Evolutionary conservation across 2,329 filamentous ascomycete species (phyloP), one percentile per base, ranked within the genome.

Genomic region (Alternaria brassicicola): DNA sequence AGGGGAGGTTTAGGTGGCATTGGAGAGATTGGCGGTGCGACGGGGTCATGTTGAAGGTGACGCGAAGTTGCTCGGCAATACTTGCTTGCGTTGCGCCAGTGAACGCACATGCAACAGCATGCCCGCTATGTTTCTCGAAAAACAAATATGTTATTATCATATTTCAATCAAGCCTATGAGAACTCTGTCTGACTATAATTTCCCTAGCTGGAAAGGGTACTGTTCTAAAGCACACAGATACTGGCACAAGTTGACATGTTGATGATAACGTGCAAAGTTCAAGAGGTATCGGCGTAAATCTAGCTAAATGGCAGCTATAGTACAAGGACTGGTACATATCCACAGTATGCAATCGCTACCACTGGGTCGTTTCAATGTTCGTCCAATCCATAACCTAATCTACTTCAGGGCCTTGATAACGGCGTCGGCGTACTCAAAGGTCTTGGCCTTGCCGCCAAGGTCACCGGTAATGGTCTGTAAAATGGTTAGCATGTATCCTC

Each of bases 381-480:
- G 55, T 71, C 60, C 65, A 55, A 68, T 65, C 61, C 63, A 62
- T 61, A 60, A 61, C 58, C 56, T 68, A 62, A 64, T 74, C 67
- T 76, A 76, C 60, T 77, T 75, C 61, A 88, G 78, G 63, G 83
- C 83, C 75, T 83, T 83, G 80, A 98, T 97, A 78, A 99, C 97
- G 69, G 95, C 94, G 61, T 85, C 86, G 58, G 95, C 92, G 80
- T 96, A 99, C 84, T 99, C 92, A 82, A 89, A 84, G 59, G 95
- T 99, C 88, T 96, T 97, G 73, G 95, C 87, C 84, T 93, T 97
- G 78, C 95, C 95, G 73, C 95, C 95, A 72, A 99, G 85, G 81
- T 99, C 95, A 74, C 95, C 94, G 31, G 95, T 99, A 80, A 99
- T 88, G 63, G 88, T 81, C 85, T 87, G 72, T 46, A 15, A 23